A percentile compares a stretch with the other conserved stretches of the same genome.
These are phyloP conservation scores for Cardiospermum halicacabum DNA, from an alignment of 345 rosid species.

Conservation along the genomic window DNA sequence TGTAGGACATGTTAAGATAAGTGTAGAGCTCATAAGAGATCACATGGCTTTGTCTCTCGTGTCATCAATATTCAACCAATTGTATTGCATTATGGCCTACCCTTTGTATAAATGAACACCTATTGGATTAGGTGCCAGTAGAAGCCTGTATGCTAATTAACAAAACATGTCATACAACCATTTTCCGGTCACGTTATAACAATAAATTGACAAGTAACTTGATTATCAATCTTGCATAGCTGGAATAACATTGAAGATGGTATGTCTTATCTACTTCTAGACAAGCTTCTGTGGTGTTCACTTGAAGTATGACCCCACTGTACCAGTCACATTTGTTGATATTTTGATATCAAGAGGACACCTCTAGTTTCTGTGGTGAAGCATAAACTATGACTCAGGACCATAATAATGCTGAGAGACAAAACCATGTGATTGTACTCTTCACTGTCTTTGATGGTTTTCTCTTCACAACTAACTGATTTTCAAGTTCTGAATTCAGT, in stretches of 20 bases:
- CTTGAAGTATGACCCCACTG: not conserved
- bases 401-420: too few species aligned
- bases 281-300: not conserved
- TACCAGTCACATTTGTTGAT: not conserved
- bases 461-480: too few species aligned
- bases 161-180: not conserved
- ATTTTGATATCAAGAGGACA: not conserved
- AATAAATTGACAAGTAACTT: not conserved
- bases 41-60: constrained; percentile 26
- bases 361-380: too few species aligned
- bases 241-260: not conserved
- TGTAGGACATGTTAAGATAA: not conserved
- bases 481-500: too few species aligned
- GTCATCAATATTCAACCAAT: not conserved
- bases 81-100: not conserved
- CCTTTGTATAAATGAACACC: not conserved
- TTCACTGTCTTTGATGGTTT: too few species aligned
- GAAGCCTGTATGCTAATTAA: not conserved
- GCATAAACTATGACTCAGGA: too few species aligned
- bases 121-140: not conserved
- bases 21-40: constrained; percentile 3
- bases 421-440: too few species aligned
- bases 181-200: not conserved
- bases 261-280: not conserved
- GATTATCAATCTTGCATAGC: not conserved